Base-by-base conservation (phyloP, 208 protist genomes). In the Vickermania spadyakhi region DNA sequence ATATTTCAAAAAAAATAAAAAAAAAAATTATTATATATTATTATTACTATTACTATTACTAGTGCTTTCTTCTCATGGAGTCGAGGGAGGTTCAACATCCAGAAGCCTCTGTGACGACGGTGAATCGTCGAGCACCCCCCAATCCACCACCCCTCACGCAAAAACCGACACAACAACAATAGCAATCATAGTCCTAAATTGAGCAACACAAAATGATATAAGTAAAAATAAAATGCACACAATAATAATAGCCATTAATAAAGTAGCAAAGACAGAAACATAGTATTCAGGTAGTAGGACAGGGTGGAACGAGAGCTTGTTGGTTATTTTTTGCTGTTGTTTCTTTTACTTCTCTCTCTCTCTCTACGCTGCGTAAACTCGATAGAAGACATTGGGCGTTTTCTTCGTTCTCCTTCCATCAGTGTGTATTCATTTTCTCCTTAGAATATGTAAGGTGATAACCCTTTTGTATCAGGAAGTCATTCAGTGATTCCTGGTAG, bases 381-480 rank as follows among this genome's bases (percentile, higher is more conserved):
- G n/a, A n/a, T n/a, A n/a, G n/a, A n/a, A n/a, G n/a, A n/a, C n/a
- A n/a, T n/a, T n/a, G n/a, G n/a, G n/a, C n/a, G n/a, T n/a, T n/a
- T n/a, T n/a, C n/a, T n/a, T n/a, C n/a, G n/a, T n/a, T n/a, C n/a
- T n/a, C n/a, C n/a, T n/a, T n/a, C n/a, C n/a, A n/a, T n/a, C n/a
- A n/a, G n/a, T n/a, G n/a, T n/a, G n/a, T n/a, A n/a, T n/a, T n/a
- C n/a, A n/a, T n/a, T n/a, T n/a, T n/a, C n/a, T n/a, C n/a, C n/a
- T n/a, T n/a, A n/a, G n/a, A n/a, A n/a, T n/a, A n/a, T n/a, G n/a
- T n/a, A n/a, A n/a, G n/a, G n/a, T n/a, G n/a, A n/a, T n/a, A n/a
- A n/a, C n/a, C n/a, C n/a, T n/a, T 56, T 51, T 66, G n/a, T 31
- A 25, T 18, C 42, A 68, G 11, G 53, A 62, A 18, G 66, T 27